Conservation (phyloP, 768 basidiomycete species). For the Lactarius psammicola region DNA sequence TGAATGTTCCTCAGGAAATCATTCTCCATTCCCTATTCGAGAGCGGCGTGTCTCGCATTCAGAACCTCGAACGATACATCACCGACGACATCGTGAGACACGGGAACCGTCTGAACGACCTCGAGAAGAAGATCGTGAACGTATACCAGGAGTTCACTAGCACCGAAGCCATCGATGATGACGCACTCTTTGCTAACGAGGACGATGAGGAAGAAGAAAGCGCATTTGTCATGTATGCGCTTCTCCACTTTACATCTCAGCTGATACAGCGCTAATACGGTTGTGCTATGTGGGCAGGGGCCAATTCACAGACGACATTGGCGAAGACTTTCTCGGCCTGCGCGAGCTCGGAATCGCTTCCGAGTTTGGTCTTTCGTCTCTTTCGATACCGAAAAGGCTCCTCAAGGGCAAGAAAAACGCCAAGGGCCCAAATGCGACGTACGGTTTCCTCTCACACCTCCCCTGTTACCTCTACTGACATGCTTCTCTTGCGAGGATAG, state of each 20-base stretch:
- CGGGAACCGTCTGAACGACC: constrained; percentile 67
- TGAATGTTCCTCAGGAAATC: constrained; percentile 67
- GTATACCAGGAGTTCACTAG: constrained; percentile 70
- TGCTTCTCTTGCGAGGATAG: constrained; percentile 35
- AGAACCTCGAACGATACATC: constrained; percentile 83
- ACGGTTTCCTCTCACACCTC: constrained; percentile 35
- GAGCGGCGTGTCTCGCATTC: constrained; percentile 73
- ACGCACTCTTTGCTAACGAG: constrained; percentile 52
- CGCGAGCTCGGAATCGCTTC: constrained; percentile 84
- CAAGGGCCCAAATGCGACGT: constrained; percentile 46
- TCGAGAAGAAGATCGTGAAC: constrained; percentile 82
- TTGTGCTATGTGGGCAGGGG: constrained; percentile 62
- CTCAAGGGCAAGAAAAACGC: constrained; percentile 53
- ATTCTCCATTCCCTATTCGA: constrained; percentile 89
- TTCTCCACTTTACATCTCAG: not conserved
- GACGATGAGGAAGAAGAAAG: constrained; percentile 65
- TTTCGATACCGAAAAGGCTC: constrained; percentile 75
- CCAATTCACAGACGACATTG: constrained; percentile 82
- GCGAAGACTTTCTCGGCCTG: constrained; percentile 92
- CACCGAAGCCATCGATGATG: constrained; percentile 55
- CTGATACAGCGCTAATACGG: constrained; percentile 12
- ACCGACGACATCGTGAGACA: constrained; percentile 86
- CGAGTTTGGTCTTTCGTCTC: constrained; percentile 75
- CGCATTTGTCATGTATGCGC: constrained; percentile 59
- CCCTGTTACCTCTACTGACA: constrained; percentile 5